These are phyloP conservation scores for Tanacetum coccineum DNA, from an alignment of 129 eudicot species.

Conservation along the genomic window DNA sequence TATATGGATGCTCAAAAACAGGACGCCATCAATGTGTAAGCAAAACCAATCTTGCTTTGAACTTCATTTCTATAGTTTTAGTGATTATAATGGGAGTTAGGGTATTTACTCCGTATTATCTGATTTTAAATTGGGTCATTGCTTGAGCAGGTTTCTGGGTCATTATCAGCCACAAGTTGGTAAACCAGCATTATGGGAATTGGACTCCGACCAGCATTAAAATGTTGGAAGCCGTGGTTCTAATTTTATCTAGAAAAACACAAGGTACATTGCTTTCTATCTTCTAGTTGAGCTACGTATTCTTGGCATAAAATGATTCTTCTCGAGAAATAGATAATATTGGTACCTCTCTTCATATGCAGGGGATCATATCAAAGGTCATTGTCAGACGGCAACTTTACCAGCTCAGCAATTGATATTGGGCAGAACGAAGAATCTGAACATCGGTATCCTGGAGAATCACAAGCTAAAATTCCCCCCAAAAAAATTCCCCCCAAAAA, in stretches of 20 bases:
- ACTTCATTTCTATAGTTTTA: too few species aligned
- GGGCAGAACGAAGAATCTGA: constrained; percentile 28
- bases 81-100: too few species aligned
- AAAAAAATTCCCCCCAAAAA: too few species aligned
- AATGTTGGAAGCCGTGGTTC: constrained; percentile 54
- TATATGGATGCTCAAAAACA: too few species aligned
- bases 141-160: constrained; percentile 69
- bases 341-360: constrained; percentile 21
- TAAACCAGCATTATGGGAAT: constrained; percentile 56
- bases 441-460: constrained; percentile 33
- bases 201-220: constrained; percentile 84
- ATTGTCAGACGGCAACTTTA: constrained; percentile 75
- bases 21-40: too few species aligned
- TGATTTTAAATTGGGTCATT: neutral
- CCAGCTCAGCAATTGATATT: constrained; percentile 45
- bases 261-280: constrained; percentile 40
- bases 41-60: too few species aligned
- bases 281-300: too few species aligned
- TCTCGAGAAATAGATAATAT: neutral
- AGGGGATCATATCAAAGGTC: constrained; percentile 61
- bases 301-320: neutral
- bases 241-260: constrained; percentile 35
- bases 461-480: constrained; percentile 35
- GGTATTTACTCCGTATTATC: too few species aligned
- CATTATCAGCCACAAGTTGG: constrained; percentile 88